Conservation (phyloP, 768 basidiomycete genomes). For the Tricholoma saponaceum region DNA sequence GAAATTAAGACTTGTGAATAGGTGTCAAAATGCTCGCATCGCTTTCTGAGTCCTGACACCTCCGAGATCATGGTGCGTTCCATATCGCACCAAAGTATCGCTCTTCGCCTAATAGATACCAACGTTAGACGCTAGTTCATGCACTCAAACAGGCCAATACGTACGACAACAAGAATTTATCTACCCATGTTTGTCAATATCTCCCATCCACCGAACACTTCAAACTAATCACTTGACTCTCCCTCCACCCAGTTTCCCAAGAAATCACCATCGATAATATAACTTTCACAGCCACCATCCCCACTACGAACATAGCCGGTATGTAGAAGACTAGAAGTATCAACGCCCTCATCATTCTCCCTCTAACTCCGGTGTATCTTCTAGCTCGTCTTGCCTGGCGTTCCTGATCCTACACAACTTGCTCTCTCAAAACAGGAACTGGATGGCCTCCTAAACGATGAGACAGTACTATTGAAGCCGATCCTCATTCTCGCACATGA, state of each 20-base stretch:
- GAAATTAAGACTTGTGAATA: too few species aligned
- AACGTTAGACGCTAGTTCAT: not conserved
- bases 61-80: not conserved
- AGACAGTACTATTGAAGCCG: not conserved
- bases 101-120: not conserved
- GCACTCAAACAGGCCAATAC: not conserved
- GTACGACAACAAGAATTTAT: not conserved
- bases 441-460: not conserved
- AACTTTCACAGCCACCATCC: not conserved
- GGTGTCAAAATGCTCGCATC: not conserved
- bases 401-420: not conserved
- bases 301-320: not conserved
- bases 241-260: not conserved
- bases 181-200: slow-evolving; percentile 1
- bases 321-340: not conserved
- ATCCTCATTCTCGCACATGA: not conserved
- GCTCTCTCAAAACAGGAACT: not conserved
- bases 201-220: not conserved
- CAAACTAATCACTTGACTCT: not conserved
- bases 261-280: not conserved
- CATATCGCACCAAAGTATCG: not conserved
- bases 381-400: slow-evolving; percentile 3
- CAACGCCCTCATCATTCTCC: not conserved
- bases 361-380: not conserved
- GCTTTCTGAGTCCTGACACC: slow-evolving; percentile 1